A percentile compares a stretch with the other conserved stretches of the same genome.
Conservation (phyloP, 208 protist species). For the Leishmania amazonensis region DNA sequence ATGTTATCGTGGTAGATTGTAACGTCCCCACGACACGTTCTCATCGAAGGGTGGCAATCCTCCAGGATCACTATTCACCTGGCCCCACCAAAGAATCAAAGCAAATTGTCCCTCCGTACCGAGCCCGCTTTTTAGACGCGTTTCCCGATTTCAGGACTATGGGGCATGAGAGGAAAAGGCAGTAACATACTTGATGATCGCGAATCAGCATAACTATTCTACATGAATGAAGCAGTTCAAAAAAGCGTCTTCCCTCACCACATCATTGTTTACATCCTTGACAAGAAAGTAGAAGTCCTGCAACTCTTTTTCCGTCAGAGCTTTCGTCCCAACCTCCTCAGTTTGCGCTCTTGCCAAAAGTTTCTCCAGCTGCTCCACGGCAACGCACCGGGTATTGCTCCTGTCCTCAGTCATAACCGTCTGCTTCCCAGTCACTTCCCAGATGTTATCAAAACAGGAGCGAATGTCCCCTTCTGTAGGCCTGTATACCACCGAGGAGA, state of each 20-base stretch:
- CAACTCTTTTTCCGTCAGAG: constrained; percentile 18
- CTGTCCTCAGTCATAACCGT: background rate
- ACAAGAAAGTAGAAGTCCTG: constrained; percentile 29
- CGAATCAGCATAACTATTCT: constrained; percentile 5
- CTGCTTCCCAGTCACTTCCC: constrained; percentile 24
- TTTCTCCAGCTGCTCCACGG: constrained; percentile 24
- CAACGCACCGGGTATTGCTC: constrained; percentile 8
- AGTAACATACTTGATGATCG: background rate
- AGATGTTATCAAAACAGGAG: constrained; percentile 22
- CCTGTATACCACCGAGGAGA: constrained; percentile 28
- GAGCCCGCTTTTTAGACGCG: background rate
- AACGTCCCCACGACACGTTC: background rate
- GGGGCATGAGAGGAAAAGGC: too few species aligned
- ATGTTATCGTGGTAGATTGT: background rate
- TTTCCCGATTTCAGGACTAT: background rate
- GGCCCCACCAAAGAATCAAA: background rate
- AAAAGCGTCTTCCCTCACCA: constrained; percentile 27
- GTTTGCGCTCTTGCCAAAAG: constrained; percentile 6
- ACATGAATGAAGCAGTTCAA: constrained; percentile 22
- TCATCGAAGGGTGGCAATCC: background rate
- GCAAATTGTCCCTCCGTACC: background rate
- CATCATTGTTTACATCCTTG: constrained; percentile 10
- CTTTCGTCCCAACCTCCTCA: background rate
- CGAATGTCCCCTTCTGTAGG: constrained; percentile 20
- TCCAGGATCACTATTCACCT: background rate